Base-by-base conservation (phyloP, 306 rosid species). In the Ormosia emarginata region DNA sequence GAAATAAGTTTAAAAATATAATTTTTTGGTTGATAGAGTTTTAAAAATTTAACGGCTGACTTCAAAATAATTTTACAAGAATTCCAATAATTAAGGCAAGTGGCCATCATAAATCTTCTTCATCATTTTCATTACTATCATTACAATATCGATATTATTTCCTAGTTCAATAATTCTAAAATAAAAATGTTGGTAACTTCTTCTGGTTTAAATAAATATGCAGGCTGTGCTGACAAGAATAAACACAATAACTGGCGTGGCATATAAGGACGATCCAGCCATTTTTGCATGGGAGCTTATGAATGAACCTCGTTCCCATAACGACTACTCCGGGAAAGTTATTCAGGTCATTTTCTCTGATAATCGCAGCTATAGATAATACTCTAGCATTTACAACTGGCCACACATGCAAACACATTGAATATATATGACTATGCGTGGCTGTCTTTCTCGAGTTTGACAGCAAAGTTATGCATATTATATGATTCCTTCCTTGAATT, bases 251-350 rank as follows among this genome's bases (percentile, higher is more conserved):
- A 83, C 59, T 5, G 81, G 87, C 47, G 13, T 80, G 6, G 74
- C 74, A 30, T 83, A 80, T 34, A 87, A 83, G 61, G 85, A 83
- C 1, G 90, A 87, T 58, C 83, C 87, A 5, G 29, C 70, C 41
- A 81, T 87, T 12, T 87, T 87, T 30, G 87, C 90, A 3, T 87
- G 85, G 90, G 90, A 87, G 43, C 85, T 87, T 14, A 83, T 83
- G 66, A 87, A 87, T 29, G 90, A 87, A 72, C 90, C 90, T 7
- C 87, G 85, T 58, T 87, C 61, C 40, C 72, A 61, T 29, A 24
- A 36, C 1, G 82, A 83, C 40, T 10, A 40, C 52, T 80, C 81
- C 1, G 85, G 79, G 13, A 71, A 74, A 80, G 8, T 10, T 6
- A 58, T 87, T 81, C 87, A 83, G 90, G 90, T 86, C 52, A 15